A percentile compares a stretch with the other conserved stretches of the same genome.
These are phyloP conservation scores for Ceratobasidium sp. DNA, from an alignment of 1,284 basidiomycete species.

Conservation along the genomic window DNA sequence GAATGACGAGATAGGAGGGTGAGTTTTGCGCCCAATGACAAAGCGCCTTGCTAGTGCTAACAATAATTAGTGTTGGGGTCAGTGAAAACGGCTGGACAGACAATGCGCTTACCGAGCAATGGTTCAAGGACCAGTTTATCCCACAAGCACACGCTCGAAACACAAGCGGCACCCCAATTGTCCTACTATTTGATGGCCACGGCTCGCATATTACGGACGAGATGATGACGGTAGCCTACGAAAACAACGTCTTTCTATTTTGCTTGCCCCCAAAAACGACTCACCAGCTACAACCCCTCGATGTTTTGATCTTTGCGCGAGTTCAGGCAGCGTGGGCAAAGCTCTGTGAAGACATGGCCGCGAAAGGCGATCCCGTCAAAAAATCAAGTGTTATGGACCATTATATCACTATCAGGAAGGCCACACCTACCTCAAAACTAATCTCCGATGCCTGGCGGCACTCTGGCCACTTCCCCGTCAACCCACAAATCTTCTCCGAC, in stretches of 20 bases:
- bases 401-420: slow-evolving; percentile 18
- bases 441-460: slow-evolving; percentile 19
- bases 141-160: slow-evolving; percentile 54
- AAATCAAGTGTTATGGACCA: slow-evolving; percentile 13
- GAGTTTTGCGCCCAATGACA: no score
- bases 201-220: slow-evolving; percentile 55
- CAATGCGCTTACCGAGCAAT: slow-evolving; percentile 49
- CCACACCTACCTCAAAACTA: not conserved
- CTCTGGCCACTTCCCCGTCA: slow-evolving; percentile 16
- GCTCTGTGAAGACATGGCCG: slow-evolving; percentile 9
- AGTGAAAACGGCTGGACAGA: not conserved
- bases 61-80: no score
- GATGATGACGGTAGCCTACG: not conserved
- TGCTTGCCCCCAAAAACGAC: slow-evolving; percentile 46
- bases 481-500: slow-evolving; percentile 21
- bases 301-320: slow-evolving; percentile 48
- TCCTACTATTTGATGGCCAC: slow-evolving; percentile 62
- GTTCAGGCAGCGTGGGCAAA: slow-evolving; percentile 42
- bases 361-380: slow-evolving; percentile 1
- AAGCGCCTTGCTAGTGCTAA: not conserved
- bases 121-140: slow-evolving; percentile 58
- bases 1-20: not conserved
- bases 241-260: not conserved
- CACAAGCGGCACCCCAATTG: slow-evolving; percentile 52
- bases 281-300: slow-evolving; percentile 48